Conservation (phyloP, 1,284 basidiomycete species). For the Boletellus deceptivus region DNA sequence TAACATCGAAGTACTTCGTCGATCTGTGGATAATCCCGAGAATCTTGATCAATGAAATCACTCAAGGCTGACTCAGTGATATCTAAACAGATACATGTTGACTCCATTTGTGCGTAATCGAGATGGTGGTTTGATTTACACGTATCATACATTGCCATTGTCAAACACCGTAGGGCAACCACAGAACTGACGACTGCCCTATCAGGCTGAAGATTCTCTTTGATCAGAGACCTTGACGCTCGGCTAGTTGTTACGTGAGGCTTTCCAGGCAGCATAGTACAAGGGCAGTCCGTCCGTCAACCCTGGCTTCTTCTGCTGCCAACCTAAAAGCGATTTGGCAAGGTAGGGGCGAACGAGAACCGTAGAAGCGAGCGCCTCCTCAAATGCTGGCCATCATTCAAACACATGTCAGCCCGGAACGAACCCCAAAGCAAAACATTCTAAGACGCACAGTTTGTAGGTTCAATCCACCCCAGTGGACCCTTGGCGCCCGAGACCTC, state of each 20-base stretch:
- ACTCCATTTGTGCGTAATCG: not conserved
- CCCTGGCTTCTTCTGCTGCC: conserved; percentile 24
- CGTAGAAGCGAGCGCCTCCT: conserved; percentile 19
- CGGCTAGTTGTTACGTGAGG: conserved; percentile 9
- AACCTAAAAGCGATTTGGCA: conserved; percentile 24
- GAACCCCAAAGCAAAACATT: not conserved
- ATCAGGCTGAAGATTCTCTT: too few relatives aligned
- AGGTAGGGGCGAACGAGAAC: conserved; percentile 22
- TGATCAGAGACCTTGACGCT: not conserved
- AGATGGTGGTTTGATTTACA: too few relatives aligned
- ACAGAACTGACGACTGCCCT: not conserved
- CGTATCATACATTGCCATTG: not conserved
- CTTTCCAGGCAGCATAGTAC: conserved; percentile 25
- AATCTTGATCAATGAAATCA: conserved; percentile 1
- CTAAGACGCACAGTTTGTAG: conserved; percentile 12
- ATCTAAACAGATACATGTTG: not conserved
- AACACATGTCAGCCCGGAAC: not conserved
- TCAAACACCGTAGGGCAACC: not conserved
- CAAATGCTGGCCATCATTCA: conserved; percentile 10
- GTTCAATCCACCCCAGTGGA: conserved; percentile 8
- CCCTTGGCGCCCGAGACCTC: conserved; percentile 17
- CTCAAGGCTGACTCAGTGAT: not conserved
- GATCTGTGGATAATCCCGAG: not conserved
- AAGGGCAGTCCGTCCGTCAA: conserved; percentile 20
- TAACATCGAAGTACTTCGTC: conserved; percentile 13